A percentile compares a stretch with the other conserved stretches of the same genome.
These are phyloP conservation scores for Seiridium unicorne DNA, from an alignment of 2,329 filamentous ascomycete species.

Conservation along the genomic window DNA sequence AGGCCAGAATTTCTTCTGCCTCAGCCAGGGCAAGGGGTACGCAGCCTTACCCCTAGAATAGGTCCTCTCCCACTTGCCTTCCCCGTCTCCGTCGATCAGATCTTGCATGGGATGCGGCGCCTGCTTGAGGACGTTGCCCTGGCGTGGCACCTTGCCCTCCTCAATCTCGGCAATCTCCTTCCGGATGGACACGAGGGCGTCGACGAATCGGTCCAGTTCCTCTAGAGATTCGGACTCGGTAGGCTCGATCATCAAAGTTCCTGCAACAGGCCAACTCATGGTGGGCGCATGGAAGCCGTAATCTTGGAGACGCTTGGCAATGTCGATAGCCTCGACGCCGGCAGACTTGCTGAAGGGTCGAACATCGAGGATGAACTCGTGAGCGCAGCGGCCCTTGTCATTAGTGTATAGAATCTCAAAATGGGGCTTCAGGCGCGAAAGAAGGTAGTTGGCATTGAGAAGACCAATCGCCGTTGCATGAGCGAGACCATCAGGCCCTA, in stretches of 20 bases:
- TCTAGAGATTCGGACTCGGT: slow-evolving; percentile 91
- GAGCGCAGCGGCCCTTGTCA: slow-evolving; percentile 80
- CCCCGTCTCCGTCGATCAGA: slow-evolving; percentile 61
- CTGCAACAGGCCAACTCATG: slow-evolving; percentile 94
- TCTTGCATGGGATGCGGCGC: slow-evolving; percentile 84
- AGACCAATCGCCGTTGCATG: slow-evolving; percentile 89
- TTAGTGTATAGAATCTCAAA: slow-evolving; percentile 96
- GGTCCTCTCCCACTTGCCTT: slow-evolving; percentile 71
- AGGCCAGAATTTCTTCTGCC: slow-evolving; percentile 98
- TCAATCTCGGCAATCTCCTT: slow-evolving; percentile 83
- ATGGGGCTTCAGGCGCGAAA: slow-evolving; percentile 79
- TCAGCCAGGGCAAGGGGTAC: slow-evolving; percentile 78
- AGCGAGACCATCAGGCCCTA: slow-evolving; percentile 69
- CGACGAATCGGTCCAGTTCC: slow-evolving; percentile 90
- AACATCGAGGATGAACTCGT: slow-evolving; percentile 94
- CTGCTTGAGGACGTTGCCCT: slow-evolving; percentile 85
- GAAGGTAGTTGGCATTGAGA: slow-evolving; percentile 97
- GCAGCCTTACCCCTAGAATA: slow-evolving; percentile 83
- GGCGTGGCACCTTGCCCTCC: slow-evolving; percentile 70
- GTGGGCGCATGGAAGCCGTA: slow-evolving; percentile 97
- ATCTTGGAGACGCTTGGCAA: slow-evolving; percentile 94
- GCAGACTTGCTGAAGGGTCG: slow-evolving; percentile 80
- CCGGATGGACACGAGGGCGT: slow-evolving; percentile 84
- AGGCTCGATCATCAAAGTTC: slow-evolving; percentile 97
- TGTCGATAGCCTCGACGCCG: slow-evolving; percentile 87